These are phyloP conservation scores for Auricularia heimuer DNA, from an alignment of 768 basidiomycete genomes.

Conservation along the genomic window DNA sequence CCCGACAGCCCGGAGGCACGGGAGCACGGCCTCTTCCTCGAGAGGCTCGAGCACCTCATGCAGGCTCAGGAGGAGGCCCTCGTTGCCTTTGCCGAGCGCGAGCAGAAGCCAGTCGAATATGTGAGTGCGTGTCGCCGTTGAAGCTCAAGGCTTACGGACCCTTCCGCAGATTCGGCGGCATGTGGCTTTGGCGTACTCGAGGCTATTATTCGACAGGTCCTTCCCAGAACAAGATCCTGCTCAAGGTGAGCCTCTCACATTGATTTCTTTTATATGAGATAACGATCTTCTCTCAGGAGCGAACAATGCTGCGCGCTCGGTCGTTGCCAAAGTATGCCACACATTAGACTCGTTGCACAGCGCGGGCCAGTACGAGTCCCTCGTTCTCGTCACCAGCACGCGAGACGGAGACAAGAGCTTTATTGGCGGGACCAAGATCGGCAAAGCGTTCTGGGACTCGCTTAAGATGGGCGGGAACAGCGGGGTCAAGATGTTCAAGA, in stretches of 20 bases:
- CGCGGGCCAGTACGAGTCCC: background rate
- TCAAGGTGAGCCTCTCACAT: background rate
- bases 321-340: background rate
- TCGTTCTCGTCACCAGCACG: background rate
- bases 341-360: background rate
- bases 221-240: background rate
- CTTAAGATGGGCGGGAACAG: background rate
- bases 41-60: background rate
- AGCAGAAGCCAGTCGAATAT: background rate
- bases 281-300: background rate
- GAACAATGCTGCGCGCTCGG: background rate
- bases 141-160: background rate
- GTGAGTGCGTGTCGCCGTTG: background rate
- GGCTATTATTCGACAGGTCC: background rate
- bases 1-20: background rate
- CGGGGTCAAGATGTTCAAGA: background rate
- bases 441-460: slow-evolving; percentile 2
- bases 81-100: background rate
- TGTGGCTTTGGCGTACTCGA: background rate
- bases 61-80: background rate
- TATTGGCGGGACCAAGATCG: slow-evolving; percentile 1
- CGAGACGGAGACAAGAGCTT: background rate
- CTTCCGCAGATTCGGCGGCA: background rate
- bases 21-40: background rate
- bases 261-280: no score